phyloP scores from a whole-genome alignment of 495 filamentous ascomycete genomes.

The Lindgomyces ingoldianus region DNA sequence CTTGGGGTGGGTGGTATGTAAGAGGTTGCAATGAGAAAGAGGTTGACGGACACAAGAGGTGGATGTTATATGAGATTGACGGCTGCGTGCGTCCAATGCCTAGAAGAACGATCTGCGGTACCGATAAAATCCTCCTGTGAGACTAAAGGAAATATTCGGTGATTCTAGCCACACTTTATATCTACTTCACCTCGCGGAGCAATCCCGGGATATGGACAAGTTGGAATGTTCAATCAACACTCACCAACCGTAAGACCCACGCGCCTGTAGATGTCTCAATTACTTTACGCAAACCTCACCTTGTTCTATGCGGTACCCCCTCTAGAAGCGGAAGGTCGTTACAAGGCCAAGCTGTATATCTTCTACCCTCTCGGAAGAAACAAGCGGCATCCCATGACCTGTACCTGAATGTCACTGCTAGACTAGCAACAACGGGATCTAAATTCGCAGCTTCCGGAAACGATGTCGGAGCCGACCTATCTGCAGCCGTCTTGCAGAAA shows the following conservation, averaged over 20 bases:
- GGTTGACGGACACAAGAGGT: not conserved
- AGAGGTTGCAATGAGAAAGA: not conserved
- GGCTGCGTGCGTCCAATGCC: not conserved
- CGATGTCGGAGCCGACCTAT: constrained; percentile 22
- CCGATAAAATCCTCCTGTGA: constrained; percentile 7
- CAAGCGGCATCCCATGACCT: not conserved
- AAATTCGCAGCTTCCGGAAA: constrained; percentile 2
- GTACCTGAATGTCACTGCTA: not conserved
- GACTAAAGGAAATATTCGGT: not conserved
- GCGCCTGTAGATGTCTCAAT: not conserved
- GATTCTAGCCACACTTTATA: constrained; percentile 21
- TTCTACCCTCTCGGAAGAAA: constrained; percentile 11
- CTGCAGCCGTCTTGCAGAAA: constrained; percentile 3
- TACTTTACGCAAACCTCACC: not conserved
- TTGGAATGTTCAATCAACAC: not conserved
- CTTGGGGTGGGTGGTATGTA: not conserved
- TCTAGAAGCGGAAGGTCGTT: constrained; percentile 14
- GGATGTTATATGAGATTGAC: not conserved
- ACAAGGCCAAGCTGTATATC: constrained; percentile 16
- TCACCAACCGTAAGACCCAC: constrained; percentile 20
- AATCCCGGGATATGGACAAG: not conserved
- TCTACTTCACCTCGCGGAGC: not conserved
- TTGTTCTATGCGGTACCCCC: not conserved
- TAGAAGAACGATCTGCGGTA: constrained; percentile 7
- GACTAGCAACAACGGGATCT: not conserved